Percentiles rank a stretch among this genome's conserved stretches.
Evolutionary conservation across 805 yeast species (phyloP).

Genomic region (Lipomyces orientalis): DNA sequence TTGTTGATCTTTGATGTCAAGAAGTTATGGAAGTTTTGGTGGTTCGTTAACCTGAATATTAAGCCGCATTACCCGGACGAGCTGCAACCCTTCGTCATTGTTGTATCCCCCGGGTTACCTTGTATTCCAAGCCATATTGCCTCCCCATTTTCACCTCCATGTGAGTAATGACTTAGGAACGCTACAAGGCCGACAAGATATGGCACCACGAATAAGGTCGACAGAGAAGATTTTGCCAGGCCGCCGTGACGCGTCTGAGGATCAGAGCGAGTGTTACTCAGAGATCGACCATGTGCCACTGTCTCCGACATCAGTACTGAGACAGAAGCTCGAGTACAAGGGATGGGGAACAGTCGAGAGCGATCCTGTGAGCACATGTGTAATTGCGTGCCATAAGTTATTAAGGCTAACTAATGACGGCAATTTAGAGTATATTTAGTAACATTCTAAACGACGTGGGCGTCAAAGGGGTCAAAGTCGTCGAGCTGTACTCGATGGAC

Average conservation of each 20-base stretch:
- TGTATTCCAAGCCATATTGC: neutral
- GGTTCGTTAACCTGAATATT: too few relatives aligned
- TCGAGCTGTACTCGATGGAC: conserved; percentile 30
- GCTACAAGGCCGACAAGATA: neutral
- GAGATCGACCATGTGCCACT: conserved; percentile 14
- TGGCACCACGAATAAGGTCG: neutral
- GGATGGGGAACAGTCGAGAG: conserved; percentile 34
- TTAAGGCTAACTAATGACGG: neutral
- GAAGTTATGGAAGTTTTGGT: too few relatives aligned
- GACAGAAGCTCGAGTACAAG: conserved; percentile 13
- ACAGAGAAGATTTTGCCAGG: neutral
- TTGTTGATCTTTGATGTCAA: neutral
- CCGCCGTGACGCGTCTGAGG: neutral
- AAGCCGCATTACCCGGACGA: too few relatives aligned
- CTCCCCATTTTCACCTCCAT: neutral
- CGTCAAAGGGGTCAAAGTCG: conserved; percentile 23
- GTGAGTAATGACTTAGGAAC: neutral
- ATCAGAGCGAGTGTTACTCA: neutral
- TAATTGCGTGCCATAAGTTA: neutral
- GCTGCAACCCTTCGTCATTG: too few relatives aligned
- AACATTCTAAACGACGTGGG: conserved; percentile 24
- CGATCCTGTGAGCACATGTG: conserved; percentile 26
- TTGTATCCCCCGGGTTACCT: too few relatives aligned
- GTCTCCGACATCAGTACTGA: conserved; percentile 12
- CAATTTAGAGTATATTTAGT: conserved; percentile 20